Conservation (phyloP, 345 rosid species). For the Eucalyptus decipiens region DNA sequence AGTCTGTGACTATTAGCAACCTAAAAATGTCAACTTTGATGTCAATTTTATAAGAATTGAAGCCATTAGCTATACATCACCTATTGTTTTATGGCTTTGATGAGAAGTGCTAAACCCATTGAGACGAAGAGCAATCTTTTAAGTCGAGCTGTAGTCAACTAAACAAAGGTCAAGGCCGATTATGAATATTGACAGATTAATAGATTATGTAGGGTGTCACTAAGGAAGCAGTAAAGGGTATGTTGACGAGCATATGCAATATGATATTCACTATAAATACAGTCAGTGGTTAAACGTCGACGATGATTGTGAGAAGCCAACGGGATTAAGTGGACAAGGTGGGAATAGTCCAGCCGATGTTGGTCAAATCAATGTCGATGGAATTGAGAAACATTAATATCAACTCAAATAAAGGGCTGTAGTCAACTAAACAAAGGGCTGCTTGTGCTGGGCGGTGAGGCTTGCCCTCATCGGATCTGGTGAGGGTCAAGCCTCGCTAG, state of each 20-base stretch:
- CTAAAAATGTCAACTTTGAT: neutral
- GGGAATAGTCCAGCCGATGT: too few species aligned
- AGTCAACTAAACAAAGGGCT: too few species aligned
- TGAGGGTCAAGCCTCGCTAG: too few species aligned
- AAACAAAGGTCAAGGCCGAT: neutral
- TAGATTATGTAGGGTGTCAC: neutral
- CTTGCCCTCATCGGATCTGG: accelerated
- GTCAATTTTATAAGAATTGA: neutral
- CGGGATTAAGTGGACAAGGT: too few species aligned
- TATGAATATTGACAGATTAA: neutral
- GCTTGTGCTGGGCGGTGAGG: accelerated
- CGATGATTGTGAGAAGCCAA: too few species aligned
- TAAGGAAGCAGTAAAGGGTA: neutral
- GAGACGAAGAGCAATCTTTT: neutral
- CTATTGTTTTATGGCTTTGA: neutral
- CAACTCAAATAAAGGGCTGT: too few species aligned
- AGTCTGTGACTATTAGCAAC: neutral
- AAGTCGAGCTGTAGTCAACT: neutral
- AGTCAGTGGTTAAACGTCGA: neutral
- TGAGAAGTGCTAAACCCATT: neutral
- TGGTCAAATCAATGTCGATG: too few species aligned
- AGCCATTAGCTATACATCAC: neutral
- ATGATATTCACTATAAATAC: neutral
- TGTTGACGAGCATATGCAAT: neutral
- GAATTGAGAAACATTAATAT: too few species aligned